Evolutionary conservation across 768 basidiomycete genomes (phyloP).

Genomic region (Pholiota conissans): DNA sequence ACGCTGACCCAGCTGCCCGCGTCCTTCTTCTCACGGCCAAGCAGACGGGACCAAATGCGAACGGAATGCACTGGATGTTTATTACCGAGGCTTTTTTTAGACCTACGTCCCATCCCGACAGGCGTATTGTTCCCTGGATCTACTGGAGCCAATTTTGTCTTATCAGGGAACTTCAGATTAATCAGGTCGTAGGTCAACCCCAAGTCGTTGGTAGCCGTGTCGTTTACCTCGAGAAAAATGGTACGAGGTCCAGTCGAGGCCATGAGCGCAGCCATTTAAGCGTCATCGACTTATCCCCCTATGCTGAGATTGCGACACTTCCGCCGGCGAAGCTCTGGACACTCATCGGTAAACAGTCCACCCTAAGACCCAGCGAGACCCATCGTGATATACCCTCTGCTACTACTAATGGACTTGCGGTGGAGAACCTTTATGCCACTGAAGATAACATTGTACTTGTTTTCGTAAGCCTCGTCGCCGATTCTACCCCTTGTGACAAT

Average conservation of each 20-base stretch:
- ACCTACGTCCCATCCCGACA: constrained; percentile 42
- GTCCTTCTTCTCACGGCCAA: constrained; percentile 49
- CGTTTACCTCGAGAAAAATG: constrained; percentile 44
- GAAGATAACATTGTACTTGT: constrained; percentile 64
- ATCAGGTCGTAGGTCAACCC: constrained; percentile 32
- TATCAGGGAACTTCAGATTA: constrained; percentile 39
- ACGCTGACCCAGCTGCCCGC: constrained; percentile 51
- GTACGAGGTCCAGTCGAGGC: constrained; percentile 21
- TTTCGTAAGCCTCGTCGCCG: constrained; percentile 41
- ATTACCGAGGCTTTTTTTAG: constrained; percentile 55
- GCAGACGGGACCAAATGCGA: constrained; percentile 31
- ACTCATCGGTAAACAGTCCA: constrained; percentile 38
- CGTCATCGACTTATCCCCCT: constrained; percentile 46
- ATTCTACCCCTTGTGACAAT: too few relatives aligned
- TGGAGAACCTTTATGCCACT: constrained; percentile 54
- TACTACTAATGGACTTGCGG: constrained; percentile 43
- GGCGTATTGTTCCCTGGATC: constrained; percentile 49
- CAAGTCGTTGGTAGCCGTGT: constrained; percentile 47
- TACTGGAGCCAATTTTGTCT: constrained; percentile 55
- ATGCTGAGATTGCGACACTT: constrained; percentile 32
- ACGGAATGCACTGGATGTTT: constrained; percentile 47
- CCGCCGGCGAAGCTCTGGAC: constrained; percentile 37
- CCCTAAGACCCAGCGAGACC: constrained; percentile 41
- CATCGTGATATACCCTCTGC: constrained; percentile 42
- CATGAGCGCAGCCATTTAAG: constrained; percentile 31